Base-by-base conservation (phyloP, 768 basidiomycete genomes). In the Tephrocybe sp. region DNA sequence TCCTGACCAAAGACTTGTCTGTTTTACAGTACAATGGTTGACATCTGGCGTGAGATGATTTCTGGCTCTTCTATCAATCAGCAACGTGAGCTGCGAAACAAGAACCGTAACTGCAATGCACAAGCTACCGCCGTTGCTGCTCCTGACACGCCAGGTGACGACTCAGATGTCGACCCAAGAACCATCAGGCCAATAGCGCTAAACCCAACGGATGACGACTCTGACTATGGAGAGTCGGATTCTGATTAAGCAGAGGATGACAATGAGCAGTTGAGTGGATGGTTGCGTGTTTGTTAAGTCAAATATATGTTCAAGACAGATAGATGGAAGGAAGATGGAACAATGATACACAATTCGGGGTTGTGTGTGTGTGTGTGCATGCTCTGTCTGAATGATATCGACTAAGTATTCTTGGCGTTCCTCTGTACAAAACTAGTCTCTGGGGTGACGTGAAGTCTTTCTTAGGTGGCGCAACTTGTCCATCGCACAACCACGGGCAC, bases 21-120 rank as follows among this genome's bases (percentile, higher is more conserved):
- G n/a, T n/a, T n/a, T n/a, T n/a, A 33, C 49, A 80, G 78, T 21
- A 53, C 73, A 23, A 60, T 74, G 14, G 56, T 79, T n/a, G 65
- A 69, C 20, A 68, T 77, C 44, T 81, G 77, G 78, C 63, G 59
- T 34, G 68, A 69, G 9, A 78, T 80, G 76, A 64, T 77, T 9
- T 71, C 75, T 14, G 76, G 73, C 2, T 58, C 57, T 12, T 56
- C 76, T 17, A 77, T 81, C 23, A 77, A 79, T 44, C 75, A 81
- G 50, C 78, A 79, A 47, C 64, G 61, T 20, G 59, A 51, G 3
- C 33, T 55, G 20, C 58, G 64, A 24, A 48, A 48, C 5, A 51
- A 24, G 34, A 37, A 43, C 37, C 36, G 30, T 37, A 43, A 25
- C 42, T 47, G 43, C 24, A 49, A 45, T 18, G 18, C 28, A 21